A percentile compares a stretch with the other conserved stretches of the same genome.
These are phyloP conservation scores for Cytidiella melzeri DNA, from an alignment of 768 basidiomycete genomes.

Conservation along the genomic window DNA sequence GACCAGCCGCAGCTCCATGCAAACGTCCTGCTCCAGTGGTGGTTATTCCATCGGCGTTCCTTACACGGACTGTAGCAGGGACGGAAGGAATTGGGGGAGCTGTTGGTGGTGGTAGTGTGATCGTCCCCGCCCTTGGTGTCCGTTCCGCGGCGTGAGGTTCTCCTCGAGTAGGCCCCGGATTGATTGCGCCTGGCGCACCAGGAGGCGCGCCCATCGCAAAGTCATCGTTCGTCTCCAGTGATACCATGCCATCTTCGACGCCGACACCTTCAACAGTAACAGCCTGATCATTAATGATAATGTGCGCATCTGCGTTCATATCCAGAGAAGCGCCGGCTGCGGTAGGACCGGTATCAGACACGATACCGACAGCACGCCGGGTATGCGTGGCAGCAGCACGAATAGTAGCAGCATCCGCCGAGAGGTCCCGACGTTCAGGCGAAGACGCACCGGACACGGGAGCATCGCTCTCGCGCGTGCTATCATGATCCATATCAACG, in stretches of 20 bases:
- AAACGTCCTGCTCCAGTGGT: conserved; percentile 4
- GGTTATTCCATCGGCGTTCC: conserved; percentile 3
- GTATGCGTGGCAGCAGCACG: conserved; percentile 27
- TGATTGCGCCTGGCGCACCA: conserved; percentile 80
- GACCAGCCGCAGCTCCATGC: background rate
- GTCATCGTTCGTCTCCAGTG: conserved; percentile 77
- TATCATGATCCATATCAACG: conserved; percentile 45
- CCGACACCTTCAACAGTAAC: conserved; percentile 42
- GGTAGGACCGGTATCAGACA: conserved; percentile 30
- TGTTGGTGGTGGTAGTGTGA: conserved; percentile 39
- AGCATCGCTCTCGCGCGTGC: conserved; percentile 27
- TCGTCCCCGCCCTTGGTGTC: conserved; percentile 55
- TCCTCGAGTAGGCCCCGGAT: conserved; percentile 25
- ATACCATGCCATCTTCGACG: conserved; percentile 73
- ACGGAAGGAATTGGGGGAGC: conserved; percentile 15
- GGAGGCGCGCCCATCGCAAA: conserved; percentile 89
- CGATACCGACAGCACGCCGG: conserved; percentile 42
- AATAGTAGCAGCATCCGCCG: conserved; percentile 17
- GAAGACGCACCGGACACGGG: conserved; percentile 20
- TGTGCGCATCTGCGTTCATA: conserved; percentile 42
- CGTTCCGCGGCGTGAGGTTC: conserved; percentile 24
- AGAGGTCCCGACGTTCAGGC: conserved; percentile 23
- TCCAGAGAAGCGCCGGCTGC: conserved; percentile 29
- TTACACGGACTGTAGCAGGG: conserved; percentile 5
- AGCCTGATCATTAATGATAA: conserved; percentile 44